Base-by-base conservation (phyloP, 495 filamentous ascomycete genomes). In the Tuber aestivum region DNA sequence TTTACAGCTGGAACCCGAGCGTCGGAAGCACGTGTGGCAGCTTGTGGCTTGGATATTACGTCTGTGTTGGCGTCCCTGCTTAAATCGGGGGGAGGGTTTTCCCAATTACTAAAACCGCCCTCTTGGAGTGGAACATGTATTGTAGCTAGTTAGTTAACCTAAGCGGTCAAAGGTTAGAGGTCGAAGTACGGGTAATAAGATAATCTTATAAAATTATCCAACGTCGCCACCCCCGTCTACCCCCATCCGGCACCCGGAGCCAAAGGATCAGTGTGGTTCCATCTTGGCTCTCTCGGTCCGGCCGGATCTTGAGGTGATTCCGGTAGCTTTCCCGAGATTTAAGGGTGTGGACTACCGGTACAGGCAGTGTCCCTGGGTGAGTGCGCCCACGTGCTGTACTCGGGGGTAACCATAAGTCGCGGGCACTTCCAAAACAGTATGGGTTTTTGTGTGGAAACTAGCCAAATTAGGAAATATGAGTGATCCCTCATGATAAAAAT, bases 1-100 rank as follows among this genome's bases (percentile, higher is more conserved):
- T 87, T 74, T 77, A 78, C 42, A 48, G 69, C 73, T 86, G 83
- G 83, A 88, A 88, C 77, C 78, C 84, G 0, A 85, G 83, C 69
- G 79, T 87, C 38, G 81, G 85, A 20, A 42, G 72, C 14, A 72
- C 73, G n/a, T 86, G 86, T 74, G 69, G 76, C 38, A 84, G 84
- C 71, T 80, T 87, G 71, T 70, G 72, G 75, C 48, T n/a, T 0
- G 75, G 48, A 18, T 69, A 74, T 44, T 65, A 68, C 6, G 70
- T 50, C 14, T 76, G 75, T 74, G 40, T 44, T 4, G 70, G 74
- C 12, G 70, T 48, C n/a, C 3, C 0, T 6, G 45, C 21, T n/a
- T n/a, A 50, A n/a, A 0, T n/a, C 9, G 23, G n/a, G 45, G 0
- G 6, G 2, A 50, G 21, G 21, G 21, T 4, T 8, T 50, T 50